phyloP scores from a whole-genome alignment of 2,329 filamentous ascomycete species.

The Aulographum hederae region DNA sequence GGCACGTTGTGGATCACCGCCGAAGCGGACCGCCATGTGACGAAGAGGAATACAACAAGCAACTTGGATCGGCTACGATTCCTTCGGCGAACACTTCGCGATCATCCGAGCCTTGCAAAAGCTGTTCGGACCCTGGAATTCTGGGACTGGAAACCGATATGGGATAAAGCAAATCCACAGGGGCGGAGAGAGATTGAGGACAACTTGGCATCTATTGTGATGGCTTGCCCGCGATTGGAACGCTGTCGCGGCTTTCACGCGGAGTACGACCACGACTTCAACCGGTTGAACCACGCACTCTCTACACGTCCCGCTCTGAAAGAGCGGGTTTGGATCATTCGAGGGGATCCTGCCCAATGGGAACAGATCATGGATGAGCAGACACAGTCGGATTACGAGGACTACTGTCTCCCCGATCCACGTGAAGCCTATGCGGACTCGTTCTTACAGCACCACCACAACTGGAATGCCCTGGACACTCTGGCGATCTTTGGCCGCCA shows the following conservation, averaged over 20 bases:
- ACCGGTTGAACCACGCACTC: slow-evolving; percentile 35
- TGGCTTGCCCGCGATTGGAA: slow-evolving; percentile 39
- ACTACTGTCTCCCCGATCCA: slow-evolving; percentile 10
- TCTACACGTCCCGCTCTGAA: slow-evolving; percentile 34
- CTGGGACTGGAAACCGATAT: slow-evolving; percentile 25
- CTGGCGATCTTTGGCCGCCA: slow-evolving; percentile 29
- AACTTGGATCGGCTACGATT: slow-evolving; percentile 32
- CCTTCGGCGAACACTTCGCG: slow-evolving; percentile 34
- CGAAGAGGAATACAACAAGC: slow-evolving; percentile 28
- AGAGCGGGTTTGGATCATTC: slow-evolving; percentile 38
- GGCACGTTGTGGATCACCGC: slow-evolving; percentile 28
- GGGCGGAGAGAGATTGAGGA: slow-evolving; percentile 32
- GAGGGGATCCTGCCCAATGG: slow-evolving; percentile 11
- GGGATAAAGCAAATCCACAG: slow-evolving; percentile 16
- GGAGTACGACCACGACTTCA: slow-evolving; percentile 34
- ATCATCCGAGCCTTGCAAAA: slow-evolving; percentile 30
- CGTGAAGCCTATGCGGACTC: slow-evolving; percentile 22
- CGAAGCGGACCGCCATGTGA: slow-evolving; percentile 12
- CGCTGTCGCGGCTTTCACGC: slow-evolving; percentile 32
- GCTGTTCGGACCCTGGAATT: slow-evolving; percentile 35
- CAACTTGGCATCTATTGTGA: slow-evolving; percentile 35
- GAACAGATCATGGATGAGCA: too few relatives aligned
- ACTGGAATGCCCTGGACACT: slow-evolving; percentile 32
- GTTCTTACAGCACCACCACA: slow-evolving; percentile 34
- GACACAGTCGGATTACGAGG: not conserved